Evolutionary conservation across 768 basidiomycete genomes (phyloP).

Genomic region (Neoboletus magnificus): DNA sequence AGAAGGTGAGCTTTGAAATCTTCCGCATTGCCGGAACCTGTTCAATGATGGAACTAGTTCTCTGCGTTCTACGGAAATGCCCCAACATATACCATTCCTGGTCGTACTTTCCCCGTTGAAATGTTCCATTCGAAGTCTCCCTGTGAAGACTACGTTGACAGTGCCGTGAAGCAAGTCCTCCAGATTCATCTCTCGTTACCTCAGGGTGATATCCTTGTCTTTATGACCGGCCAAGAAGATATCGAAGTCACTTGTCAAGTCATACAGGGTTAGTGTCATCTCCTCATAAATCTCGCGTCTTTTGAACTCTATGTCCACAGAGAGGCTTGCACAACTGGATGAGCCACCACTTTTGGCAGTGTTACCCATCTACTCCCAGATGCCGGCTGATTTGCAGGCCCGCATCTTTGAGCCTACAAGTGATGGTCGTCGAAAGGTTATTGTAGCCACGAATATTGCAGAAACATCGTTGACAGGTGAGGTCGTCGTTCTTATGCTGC

Average conservation of each 20-base stretch:
- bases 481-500: conserved; percentile 5
- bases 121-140: conserved; percentile 95
- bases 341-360: conserved; percentile 85
- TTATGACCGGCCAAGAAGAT: conserved; percentile 99
- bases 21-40: not conserved
- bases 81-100: conserved; percentile 89
- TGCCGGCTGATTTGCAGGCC: conserved; percentile 98
- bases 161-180: conserved; percentile 95
- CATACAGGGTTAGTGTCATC: conserved; percentile 60
- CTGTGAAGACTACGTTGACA: conserved; percentile 98
- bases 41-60: conserved; percentile 56
- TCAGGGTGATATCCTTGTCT: conserved; percentile 92
- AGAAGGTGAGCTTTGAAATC: conserved; percentile 60
- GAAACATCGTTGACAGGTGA: conserved; percentile 93
- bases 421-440: conserved; percentile 94
- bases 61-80: conserved; percentile 94
- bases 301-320: conserved; percentile 38
- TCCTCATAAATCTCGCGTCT: not conserved
- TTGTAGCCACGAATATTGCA: conserved; percentile 98
- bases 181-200: conserved; percentile 94
- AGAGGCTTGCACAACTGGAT: conserved; percentile 88
- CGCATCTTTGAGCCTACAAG: conserved; percentile 94
- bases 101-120: conserved; percentile 97
- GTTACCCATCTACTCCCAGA: conserved; percentile 98
- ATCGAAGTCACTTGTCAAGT: conserved; percentile 98